Evolutionary conservation across 331 rosid genomes (phyloP), one percentile per base, ranked within the genome.

Genomic region (Dryas integrifolia): DNA sequence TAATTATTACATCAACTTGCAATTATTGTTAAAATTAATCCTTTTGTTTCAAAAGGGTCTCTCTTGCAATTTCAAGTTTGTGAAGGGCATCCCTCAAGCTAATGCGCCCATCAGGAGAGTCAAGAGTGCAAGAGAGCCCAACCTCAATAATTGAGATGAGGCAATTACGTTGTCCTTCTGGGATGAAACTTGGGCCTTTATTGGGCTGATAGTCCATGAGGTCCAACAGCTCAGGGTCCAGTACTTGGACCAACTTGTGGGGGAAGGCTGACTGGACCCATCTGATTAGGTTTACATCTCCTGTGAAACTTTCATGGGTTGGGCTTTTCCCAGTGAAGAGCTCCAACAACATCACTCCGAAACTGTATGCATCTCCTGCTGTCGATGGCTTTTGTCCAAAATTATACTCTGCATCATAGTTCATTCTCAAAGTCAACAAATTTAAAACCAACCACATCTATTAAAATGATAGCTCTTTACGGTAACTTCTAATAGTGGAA

Each of bases 341-440:
- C 77, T 87, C 81, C 5, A 91, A 65, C 72, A 91, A 16, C 80
- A 83, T 72, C 49, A 88, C 76, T 13, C 97, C 96, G 45, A 84
- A 91, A 65, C 96, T 89, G 59, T 91, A 91, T 45, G 87, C 86
- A 78, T 91, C 97, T 73, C 92, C 96, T 5, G 85, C 82, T 14
- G 82, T 76, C 2, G 89, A 77, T n/a, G 92, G 81, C 71, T 85
- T 84, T 74, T 79, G 82, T 47, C 91, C 90, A 78, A 81, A 45
- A 53, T 92, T 92, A 72, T 91, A 91, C 47, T 91, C 97, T 91
- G 81, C 81, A 81, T 75, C 16, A 8, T 13, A 51, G 26, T 16
- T 21, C 10, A 79, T 47, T 51, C 18, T 38, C 0, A 2, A 21
- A 50, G 11, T 50, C 40, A 16, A 45, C 38, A 69, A 59, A 76